Base-by-base conservation (phyloP, 805 yeast species). In the Metschnikowia amazonensis region DNA sequence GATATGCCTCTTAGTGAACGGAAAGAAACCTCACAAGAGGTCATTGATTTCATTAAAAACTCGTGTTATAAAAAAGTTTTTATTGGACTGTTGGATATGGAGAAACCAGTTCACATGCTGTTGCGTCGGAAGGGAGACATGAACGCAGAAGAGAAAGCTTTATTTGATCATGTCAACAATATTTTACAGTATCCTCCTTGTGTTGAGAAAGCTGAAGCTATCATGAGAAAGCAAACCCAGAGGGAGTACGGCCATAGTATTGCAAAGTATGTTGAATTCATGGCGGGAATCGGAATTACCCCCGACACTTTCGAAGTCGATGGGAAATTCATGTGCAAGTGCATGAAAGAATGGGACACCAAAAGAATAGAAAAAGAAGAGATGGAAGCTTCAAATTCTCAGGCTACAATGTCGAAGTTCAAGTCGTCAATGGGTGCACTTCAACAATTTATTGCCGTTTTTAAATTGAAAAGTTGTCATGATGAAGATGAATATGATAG, bases 181-280 rank as follows among this genome's bases (percentile, higher is more conserved):
- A 8, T 39, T 20, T 21, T 39, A 16, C 42, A 39, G 25, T 27
- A 20, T n/a, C 42, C 42, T 11, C 34, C 42, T 10, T 29, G 35
- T 29, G 34, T 39, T 20, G 11, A 8, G 5, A 30, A 30, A n/a
- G 5, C 33, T 3, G 13, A 14, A 10, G 8, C 13, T n/a, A 10
- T 14, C 4, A 30, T 7, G 16, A 10, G 18, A 16, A 3, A 14
- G n/a, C n/a, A n/a, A 16, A 30, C 32, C 29, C 29, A 20, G 23
- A 8, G 46, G 24, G 36, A 7, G 9, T 44, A 44, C 27, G n/a
- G 35, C 4, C 37, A 44, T 32, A 33, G 32, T 16, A 44, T 37
- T 8, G 31, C 38, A 7, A 30, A 25, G 13, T 44, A 25, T 27
- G 38, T 44, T 5, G 14, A 23, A 10, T 44, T 10, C 29, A 32